Percentiles rank a stretch among this genome's conserved stretches.
These are phyloP conservation scores for Fistulinella prunicolor DNA, from an alignment of 768 basidiomycete species.

Conservation along the genomic window DNA sequence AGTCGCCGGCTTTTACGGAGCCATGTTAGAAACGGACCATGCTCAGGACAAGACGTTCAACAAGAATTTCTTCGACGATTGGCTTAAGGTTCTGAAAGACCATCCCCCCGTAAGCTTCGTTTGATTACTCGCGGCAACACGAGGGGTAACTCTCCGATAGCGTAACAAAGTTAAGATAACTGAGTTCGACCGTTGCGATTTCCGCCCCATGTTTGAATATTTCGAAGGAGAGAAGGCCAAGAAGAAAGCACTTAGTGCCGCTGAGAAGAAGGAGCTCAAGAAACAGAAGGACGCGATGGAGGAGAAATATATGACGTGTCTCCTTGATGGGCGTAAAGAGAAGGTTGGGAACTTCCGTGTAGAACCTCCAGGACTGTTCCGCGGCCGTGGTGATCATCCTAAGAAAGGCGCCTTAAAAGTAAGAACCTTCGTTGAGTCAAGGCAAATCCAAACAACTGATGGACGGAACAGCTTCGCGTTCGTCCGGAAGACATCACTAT, in stretches of 20 bases:
- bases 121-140: slow-evolving; percentile 4
- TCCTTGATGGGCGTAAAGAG: slow-evolving; percentile 96
- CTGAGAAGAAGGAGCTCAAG: slow-evolving; percentile 92
- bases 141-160: slow-evolving; percentile 35
- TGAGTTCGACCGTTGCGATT: slow-evolving; percentile 82
- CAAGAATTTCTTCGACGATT: slow-evolving; percentile 95
- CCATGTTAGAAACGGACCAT: slow-evolving; percentile 90
- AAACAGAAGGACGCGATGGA: slow-evolving; percentile 81
- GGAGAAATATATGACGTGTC: slow-evolving; percentile 77
- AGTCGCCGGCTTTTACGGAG: slow-evolving; percentile 94
- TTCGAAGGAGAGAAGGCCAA: slow-evolving; percentile 90
- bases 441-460: slow-evolving; percentile 7
- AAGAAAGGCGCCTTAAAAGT: slow-evolving; percentile 96
- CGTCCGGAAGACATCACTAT: slow-evolving; percentile 93
- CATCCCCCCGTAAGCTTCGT: slow-evolving; percentile 72
- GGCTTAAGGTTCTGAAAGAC: slow-evolving; percentile 69
- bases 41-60: slow-evolving; percentile 85
- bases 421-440: slow-evolving; percentile 15
- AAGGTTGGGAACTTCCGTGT: slow-evolving; percentile 98
- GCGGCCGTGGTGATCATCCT: slow-evolving; percentile 97
- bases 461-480: slow-evolving; percentile 64
- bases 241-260: slow-evolving; percentile 80
- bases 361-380: slow-evolving; percentile 97
- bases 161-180: slow-evolving; percentile 72
- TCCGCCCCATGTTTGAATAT: slow-evolving; percentile 90